These are phyloP conservation scores for Penicillium antarcticum DNA, from an alignment of 495 filamentous ascomycete genomes.

Conservation along the genomic window DNA sequence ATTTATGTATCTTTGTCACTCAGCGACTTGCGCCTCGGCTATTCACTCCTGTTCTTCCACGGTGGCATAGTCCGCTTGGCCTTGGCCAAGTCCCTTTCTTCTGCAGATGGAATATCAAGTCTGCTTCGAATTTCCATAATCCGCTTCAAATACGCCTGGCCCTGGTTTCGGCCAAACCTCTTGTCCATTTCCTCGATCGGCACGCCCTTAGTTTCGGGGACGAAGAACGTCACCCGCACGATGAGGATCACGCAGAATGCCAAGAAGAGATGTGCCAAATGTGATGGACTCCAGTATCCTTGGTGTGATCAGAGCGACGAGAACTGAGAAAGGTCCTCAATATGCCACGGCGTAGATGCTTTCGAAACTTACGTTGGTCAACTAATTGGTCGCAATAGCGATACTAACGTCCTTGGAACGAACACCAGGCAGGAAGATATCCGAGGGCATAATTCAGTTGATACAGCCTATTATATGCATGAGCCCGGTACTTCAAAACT, in stretches of 20 bases:
- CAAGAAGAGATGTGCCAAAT: conserved; percentile 40
- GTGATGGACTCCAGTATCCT: conserved; percentile 33
- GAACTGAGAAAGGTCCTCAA: conserved; percentile 41
- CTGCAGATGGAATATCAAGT: too few species aligned
- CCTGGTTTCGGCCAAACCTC: conserved; percentile 14
- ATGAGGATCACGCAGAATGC: conserved; percentile 27
- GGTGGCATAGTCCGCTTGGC: too few species aligned
- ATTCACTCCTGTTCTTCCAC: too few species aligned
- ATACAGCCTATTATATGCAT: conserved; percentile 25
- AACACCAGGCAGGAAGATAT: conserved; percentile 15
- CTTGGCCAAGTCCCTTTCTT: too few species aligned
- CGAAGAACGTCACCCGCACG: conserved; percentile 51
- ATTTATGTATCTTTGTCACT: too few species aligned
- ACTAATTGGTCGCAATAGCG: neutral
- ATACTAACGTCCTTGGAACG: neutral
- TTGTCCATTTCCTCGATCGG: conserved; percentile 33
- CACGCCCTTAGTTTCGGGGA: conserved; percentile 54
- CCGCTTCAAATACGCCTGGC: conserved; percentile 25
- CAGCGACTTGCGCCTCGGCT: too few species aligned
- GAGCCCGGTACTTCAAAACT: neutral
- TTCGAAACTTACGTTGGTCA: neutral
- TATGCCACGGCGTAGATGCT: neutral
- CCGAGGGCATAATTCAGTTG: conserved; percentile 47
- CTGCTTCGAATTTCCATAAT: conserved; percentile 13
- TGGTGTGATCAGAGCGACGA: conserved; percentile 38